Conservation (phyloP, 495 filamentous ascomycete species). For the Ramalina peruviana region DNA sequence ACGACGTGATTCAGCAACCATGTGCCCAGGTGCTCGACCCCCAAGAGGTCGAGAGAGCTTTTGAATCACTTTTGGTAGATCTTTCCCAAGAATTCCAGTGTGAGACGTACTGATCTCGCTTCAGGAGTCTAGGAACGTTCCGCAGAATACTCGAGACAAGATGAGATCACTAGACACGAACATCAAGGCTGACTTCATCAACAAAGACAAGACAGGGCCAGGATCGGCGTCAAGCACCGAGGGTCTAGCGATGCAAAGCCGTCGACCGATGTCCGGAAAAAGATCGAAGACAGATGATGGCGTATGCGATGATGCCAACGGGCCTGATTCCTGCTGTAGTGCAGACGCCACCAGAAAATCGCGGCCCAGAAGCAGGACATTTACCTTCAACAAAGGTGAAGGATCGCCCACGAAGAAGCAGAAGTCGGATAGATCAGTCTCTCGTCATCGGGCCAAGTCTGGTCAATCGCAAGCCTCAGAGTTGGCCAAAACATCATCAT, state of each 20-base stretch:
- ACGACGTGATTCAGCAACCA: slow-evolving; percentile 28
- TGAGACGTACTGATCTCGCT: slow-evolving; percentile 31
- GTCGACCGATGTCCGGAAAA: slow-evolving; percentile 9
- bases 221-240: slow-evolving; percentile 30
- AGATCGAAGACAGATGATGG: slow-evolving; percentile 26
- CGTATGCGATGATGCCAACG: slow-evolving; percentile 17
- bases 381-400: slow-evolving; percentile 54
- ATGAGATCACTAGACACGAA: slow-evolving; percentile 80
- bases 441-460: slow-evolving; percentile 28
- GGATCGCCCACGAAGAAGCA: slow-evolving; percentile 48
- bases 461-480: slow-evolving; percentile 31
- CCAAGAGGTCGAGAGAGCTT: slow-evolving; percentile 34
- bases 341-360: slow-evolving; percentile 34
- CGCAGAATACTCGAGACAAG: slow-evolving; percentile 80
- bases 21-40: slow-evolving; percentile 30
- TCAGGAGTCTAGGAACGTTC: slow-evolving; percentile 77
- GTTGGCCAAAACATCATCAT: slow-evolving; percentile 33
- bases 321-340: not conserved
- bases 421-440: slow-evolving; percentile 26
- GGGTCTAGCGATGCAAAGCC: slow-evolving; percentile 1
- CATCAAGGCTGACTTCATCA: slow-evolving; percentile 90
- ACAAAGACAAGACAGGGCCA: slow-evolving; percentile 65
- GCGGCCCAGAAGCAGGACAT: slow-evolving; percentile 53
- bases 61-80: slow-evolving; percentile 35
- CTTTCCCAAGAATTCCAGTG: not conserved